Percentiles rank a stretch among this genome's conserved stretches.
phyloP scores from a whole-genome alignment of 2,329 filamentous ascomycete genomes.

The Pseudogymnoascus sp. region DNA sequence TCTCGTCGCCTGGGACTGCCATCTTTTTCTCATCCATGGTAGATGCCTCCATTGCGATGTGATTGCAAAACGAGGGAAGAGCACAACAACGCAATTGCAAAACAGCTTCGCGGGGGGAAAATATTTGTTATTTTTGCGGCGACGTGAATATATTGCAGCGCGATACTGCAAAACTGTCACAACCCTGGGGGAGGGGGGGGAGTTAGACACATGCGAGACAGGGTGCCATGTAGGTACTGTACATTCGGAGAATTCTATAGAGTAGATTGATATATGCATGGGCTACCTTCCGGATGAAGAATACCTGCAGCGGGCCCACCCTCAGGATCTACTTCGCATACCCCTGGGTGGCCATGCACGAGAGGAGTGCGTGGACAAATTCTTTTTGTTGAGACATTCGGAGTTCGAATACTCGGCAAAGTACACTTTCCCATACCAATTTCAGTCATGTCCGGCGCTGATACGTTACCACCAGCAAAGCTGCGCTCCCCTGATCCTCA shows the following conservation, averaged over 20 bases:
- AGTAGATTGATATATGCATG: neutral
- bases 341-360: neutral
- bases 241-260: neutral
- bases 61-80: neutral
- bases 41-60: neutral
- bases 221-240: neutral
- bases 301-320: neutral
- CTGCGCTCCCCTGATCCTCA: neutral
- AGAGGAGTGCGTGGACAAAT: neutral
- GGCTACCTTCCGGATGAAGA: neutral
- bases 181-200: neutral
- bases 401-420: neutral
- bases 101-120: neutral
- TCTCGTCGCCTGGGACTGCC: neutral
- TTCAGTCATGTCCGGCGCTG: neutral
- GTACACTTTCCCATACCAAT: neutral
- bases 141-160: neutral
- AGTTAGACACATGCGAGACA: neutral
- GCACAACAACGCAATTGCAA: neutral
- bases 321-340: neutral
- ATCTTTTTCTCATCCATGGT: constrained; percentile 1
- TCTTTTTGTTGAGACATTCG: neutral
- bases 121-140: neutral
- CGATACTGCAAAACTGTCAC: neutral
- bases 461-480: neutral